phyloP scores from a whole-genome alignment of 106 monocot species.

The Xerophyta viscosa region DNA sequence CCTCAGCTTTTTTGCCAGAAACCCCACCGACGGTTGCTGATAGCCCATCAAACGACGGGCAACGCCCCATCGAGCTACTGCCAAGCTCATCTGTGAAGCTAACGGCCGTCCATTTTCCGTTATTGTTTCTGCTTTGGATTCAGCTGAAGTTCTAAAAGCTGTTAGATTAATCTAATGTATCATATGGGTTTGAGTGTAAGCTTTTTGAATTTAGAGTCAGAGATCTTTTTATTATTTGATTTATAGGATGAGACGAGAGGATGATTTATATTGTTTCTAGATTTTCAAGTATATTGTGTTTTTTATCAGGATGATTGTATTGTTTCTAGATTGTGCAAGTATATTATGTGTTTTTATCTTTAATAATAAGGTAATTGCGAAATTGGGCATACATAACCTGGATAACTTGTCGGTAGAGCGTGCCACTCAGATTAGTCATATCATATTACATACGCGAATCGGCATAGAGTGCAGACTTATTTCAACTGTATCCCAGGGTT shows the following conservation, averaged over 20 bases:
- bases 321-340: too few relatives aligned
- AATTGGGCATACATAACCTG: too few relatives aligned
- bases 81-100: constrained; percentile 33
- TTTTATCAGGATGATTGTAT: too few relatives aligned
- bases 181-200: not conserved
- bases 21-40: constrained; percentile 14
- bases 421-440: too few relatives aligned
- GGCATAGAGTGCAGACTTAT: too few relatives aligned
- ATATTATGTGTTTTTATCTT: too few relatives aligned
- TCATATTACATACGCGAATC: too few relatives aligned
- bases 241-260: not conserved
- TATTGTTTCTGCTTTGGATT: not conserved
- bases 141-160: constrained; percentile 1
- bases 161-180: not conserved
- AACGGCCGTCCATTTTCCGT: constrained; percentile 4
- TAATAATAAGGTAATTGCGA: too few relatives aligned
- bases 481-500: too few relatives aligned
- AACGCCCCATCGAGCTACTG: constrained; percentile 26
- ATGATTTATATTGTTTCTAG: too few relatives aligned
- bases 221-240: not conserved
- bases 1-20: not conserved
- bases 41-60: constrained; percentile 15
- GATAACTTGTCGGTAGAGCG: too few relatives aligned
- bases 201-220: not conserved
- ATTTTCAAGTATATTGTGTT: too few relatives aligned